phyloP scores from a whole-genome alignment of 176 grass and related monocot species.

The Poa annua region DNA sequence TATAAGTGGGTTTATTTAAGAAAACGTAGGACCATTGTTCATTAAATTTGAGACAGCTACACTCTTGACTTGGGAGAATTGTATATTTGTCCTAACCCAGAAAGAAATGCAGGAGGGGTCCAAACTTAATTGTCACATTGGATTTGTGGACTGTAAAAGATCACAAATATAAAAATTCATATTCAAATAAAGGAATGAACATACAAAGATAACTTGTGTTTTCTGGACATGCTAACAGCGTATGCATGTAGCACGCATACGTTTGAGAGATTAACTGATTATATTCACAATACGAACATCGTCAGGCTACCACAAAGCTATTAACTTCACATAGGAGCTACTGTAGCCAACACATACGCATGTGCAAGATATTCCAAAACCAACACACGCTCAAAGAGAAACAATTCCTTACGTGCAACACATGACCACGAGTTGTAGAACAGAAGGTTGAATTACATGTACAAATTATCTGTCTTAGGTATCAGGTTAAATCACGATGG shows the following conservation, averaged over 20 bases:
- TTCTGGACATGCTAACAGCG: no score
- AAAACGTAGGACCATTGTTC: neutral
- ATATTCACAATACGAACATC: neutral
- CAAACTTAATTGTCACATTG: neutral
- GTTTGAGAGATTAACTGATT: no score
- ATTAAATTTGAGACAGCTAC: neutral
- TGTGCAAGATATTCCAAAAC: slow-evolving; percentile 39
- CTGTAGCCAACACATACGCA: neutral
- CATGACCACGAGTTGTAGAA: neutral
- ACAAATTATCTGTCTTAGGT: neutral
- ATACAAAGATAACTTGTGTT: neutral
- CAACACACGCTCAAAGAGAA: neutral
- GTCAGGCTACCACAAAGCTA: neutral
- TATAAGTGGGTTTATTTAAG: slow-evolving; percentile 26
- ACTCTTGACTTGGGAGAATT: neutral
- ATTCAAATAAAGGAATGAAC: neutral
- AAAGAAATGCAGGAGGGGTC: slow-evolving; percentile 12
- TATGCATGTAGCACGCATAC: no score
- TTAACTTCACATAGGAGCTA: slow-evolving; percentile 2
- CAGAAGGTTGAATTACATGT: neutral
- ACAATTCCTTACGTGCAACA: neutral
- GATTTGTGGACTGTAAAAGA: neutral
- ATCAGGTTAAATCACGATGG: neutral
- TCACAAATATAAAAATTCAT: neutral
- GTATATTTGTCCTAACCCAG: neutral